These are phyloP conservation scores for Metschnikowia gelsemii DNA, from an alignment of 805 yeast genomes.

Conservation along the genomic window DNA sequence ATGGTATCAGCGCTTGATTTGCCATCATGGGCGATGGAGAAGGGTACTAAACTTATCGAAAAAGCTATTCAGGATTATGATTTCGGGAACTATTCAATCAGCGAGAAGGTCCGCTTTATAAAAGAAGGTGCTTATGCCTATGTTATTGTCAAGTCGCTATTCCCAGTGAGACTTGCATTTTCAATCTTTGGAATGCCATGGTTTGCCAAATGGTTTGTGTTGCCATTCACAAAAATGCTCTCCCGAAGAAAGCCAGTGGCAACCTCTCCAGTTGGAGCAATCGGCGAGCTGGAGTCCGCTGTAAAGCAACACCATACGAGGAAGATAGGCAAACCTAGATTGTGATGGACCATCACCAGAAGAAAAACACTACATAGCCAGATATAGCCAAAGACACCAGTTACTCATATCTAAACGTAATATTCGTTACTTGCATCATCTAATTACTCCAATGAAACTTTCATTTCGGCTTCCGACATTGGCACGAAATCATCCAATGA, in stretches of 20 bases:
- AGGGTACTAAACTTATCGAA: conserved; percentile 59
- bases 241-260: conserved; percentile 5
- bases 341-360: conserved; percentile 17
- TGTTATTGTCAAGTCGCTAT: conserved; percentile 58
- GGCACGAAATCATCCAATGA: conserved; percentile 41
- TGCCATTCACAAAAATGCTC: conserved; percentile 41
- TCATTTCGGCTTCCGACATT: conserved; percentile 26
- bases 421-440: conserved; percentile 10
- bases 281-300: conserved; percentile 9
- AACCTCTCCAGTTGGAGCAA: background rate
- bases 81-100: conserved; percentile 36
- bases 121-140: conserved; percentile 77
- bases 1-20: conserved; percentile 45
- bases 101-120: conserved; percentile 53
- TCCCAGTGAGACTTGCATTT: conserved; percentile 53
- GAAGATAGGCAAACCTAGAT: conserved; percentile 36
- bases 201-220: conserved; percentile 51
- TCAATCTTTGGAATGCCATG: conserved; percentile 56
- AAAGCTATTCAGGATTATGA: conserved; percentile 43
- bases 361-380: no score
- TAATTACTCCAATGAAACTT: conserved; percentile 33
- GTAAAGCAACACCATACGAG: conserved; percentile 19
- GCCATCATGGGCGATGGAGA: conserved; percentile 60
- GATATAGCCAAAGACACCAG: no score
- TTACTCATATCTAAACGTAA: conserved; percentile 11